Percentiles rank a stretch among this genome's conserved stretches.
These are phyloP conservation scores for Candida oleophila DNA, from an alignment of 805 yeast species.

Conservation along the genomic window DNA sequence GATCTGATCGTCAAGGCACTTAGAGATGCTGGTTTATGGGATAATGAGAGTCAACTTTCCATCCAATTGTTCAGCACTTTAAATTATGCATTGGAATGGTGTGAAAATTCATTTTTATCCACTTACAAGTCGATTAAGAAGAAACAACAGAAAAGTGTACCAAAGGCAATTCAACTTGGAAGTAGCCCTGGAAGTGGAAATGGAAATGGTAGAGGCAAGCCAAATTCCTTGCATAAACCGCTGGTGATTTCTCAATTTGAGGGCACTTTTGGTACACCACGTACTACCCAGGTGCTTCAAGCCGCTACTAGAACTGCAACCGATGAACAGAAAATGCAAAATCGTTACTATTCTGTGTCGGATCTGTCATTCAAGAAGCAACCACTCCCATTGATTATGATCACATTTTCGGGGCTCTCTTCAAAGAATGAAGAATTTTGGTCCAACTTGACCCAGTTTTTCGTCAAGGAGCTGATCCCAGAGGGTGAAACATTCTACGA, in stretches of 20 bases:
- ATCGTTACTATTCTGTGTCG: conserved; percentile 47
- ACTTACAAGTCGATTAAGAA: conserved; percentile 47
- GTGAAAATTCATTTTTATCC: conserved; percentile 84
- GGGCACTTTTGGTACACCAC: conserved; percentile 45
- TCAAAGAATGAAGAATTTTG: conserved; percentile 53
- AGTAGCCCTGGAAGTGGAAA: background rate
- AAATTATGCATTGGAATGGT: conserved; percentile 92
- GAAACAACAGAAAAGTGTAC: conserved; percentile 13
- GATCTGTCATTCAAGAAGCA: conserved; percentile 40
- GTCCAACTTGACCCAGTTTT: conserved; percentile 56
- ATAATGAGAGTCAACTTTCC: conserved; percentile 32
- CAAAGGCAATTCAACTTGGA: conserved; percentile 6
- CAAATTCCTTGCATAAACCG: conserved; percentile 2
- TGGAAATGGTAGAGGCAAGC: background rate
- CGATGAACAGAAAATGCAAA: conserved; percentile 42
- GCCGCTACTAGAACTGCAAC: conserved; percentile 49
- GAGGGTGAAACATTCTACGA: conserved; percentile 48
- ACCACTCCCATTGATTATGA: conserved; percentile 65
- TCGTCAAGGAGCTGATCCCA: conserved; percentile 47
- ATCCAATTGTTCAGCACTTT: conserved; percentile 73
- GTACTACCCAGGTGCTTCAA: conserved; percentile 50
- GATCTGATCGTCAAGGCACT: conserved; percentile 69
- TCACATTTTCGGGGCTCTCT: conserved; percentile 62
- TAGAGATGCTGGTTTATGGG: conserved; percentile 81
- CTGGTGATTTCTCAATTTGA: conserved; percentile 21